Base-by-base conservation (phyloP, 768 basidiomycete genomes). In the Suillus americanus region DNA sequence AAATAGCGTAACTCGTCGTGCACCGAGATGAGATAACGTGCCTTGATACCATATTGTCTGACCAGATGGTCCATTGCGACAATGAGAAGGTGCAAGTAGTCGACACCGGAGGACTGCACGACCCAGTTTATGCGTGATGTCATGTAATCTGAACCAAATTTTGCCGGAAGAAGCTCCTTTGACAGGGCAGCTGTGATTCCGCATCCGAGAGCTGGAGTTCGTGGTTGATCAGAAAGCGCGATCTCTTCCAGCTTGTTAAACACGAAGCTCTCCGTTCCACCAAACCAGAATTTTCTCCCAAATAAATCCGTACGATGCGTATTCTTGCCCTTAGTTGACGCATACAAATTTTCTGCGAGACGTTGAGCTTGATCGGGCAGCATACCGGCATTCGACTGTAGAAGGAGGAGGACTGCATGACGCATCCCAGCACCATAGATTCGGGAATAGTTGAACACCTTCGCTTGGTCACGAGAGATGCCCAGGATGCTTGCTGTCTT, bases 121-220 rank as follows among this genome's bases (percentile, higher is more conserved):
- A 96, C 97, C 97, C 97, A 99, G 73, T 99, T 99, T 79, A 99
- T 96, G 50, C 97, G 87, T 7, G 95, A 97, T 0, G 97, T 91
- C 84, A 99, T 90, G 75, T 93, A 99, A 67, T 96, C 93, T 0
- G 89, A 77, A 14, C 92, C 93, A 65, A 94, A 93, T 64, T 84
- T 85, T 40, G 86, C 85, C 0, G 91, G 91, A 2, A 99, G 85
- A 72, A 94, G 89, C 66, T 91, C 89, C 77, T 93, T 96, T 35
- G 91, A 90, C n/a, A 99, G 82, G 0, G 97, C 97, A 59, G 91
- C 86, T 1, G 97, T 99, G 50, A 99, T 88, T 18, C 95, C 94
- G 71, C 97, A 99, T 2, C 92, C 94, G 23, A 99, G 83, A 1
- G 95, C 95, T 0, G 97, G 97, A 0, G 97, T 99, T 70, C 88